Evolutionary conservation across 306 rosid species (phyloP).

Genomic region (Aeschynomene evenia): DNA sequence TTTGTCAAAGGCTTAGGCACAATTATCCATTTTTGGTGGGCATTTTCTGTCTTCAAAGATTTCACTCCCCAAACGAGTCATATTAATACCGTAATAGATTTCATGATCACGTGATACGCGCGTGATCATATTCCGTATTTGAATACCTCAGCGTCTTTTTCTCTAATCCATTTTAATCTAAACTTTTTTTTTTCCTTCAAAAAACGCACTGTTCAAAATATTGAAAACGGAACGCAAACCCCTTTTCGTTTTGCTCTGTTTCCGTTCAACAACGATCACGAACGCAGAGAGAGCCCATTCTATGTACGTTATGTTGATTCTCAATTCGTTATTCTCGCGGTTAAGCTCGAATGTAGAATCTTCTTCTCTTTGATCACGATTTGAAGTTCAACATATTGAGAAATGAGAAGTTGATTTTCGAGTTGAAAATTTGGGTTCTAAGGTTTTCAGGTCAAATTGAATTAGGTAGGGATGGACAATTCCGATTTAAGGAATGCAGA

Average conservation of each 20-base stretch:
- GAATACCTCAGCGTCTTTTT: conserved; percentile 61
- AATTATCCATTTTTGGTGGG: conserved; percentile 12
- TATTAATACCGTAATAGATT: conserved; percentile 33
- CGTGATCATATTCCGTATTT: conserved; percentile 50
- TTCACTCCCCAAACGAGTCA: neutral
- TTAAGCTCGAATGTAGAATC: conserved; percentile 12
- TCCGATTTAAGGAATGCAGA: conserved; percentile 49
- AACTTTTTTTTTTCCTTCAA: conserved; percentile 27
- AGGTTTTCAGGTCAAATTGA: conserved; percentile 26
- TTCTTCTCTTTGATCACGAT: neutral
- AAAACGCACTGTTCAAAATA: conserved; percentile 31
- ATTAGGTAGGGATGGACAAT: conserved; percentile 50
- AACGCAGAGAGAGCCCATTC: neutral
- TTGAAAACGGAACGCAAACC: conserved; percentile 15
- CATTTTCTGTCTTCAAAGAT: neutral
- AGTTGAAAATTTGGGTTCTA: neutral
- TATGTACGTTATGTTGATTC: neutral
- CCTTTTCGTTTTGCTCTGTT: neutral
- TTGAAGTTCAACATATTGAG: conserved; percentile 1
- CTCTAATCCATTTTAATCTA: conserved; percentile 44
- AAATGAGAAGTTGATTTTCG: neutral
- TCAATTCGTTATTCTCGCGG: conserved; percentile 22
- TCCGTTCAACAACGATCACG: neutral
- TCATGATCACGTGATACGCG: conserved; percentile 31
- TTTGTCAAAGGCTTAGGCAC: neutral